phyloP scores from a whole-genome alignment of 768 basidiomycete genomes.

The Kwoniella dendrophila region DNA sequence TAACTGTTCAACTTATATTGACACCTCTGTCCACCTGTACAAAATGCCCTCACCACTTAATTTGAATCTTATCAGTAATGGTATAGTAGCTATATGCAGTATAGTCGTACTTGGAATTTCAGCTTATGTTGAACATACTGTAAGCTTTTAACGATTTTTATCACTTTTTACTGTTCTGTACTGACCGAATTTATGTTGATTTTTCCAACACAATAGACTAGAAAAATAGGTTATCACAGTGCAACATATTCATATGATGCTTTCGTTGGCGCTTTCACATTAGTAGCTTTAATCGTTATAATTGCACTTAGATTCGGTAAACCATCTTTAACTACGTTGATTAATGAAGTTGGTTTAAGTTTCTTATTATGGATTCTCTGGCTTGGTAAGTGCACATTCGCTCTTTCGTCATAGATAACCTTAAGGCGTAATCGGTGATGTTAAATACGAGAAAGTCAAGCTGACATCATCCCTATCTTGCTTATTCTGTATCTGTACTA shows the following conservation, averaged over 20 bases:
- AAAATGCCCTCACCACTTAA: constrained; percentile 17
- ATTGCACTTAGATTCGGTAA: constrained; percentile 3
- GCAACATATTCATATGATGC: constrained; percentile 35
- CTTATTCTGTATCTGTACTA: background rate
- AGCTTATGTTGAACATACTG: constrained; percentile 37
- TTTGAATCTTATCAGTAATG: constrained; percentile 16
- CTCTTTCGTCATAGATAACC: background rate
- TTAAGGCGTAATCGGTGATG: background rate
- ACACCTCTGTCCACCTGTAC: background rate
- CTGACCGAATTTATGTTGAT: too few relatives aligned
- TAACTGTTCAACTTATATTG: too few relatives aligned
- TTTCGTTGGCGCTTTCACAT: constrained; percentile 40
- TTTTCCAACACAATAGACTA: too few relatives aligned
- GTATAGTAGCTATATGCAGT: constrained; percentile 20
- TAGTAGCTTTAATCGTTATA: constrained; percentile 24
- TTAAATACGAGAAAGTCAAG: background rate
- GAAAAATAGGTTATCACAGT: constrained; percentile 27
- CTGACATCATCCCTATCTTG: background rate
- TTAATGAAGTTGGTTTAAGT: constrained; percentile 1
- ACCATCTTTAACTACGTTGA: background rate
- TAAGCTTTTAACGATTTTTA: constrained; percentile 15
- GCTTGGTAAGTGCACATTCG: constrained; percentile 30
- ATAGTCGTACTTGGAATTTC: constrained; percentile 40
- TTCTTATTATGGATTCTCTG: constrained; percentile 35
- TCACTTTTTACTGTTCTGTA: background rate